phyloP scores from a whole-genome alignment of 495 filamentous ascomycete genomes.

The Evansstolkia leycettana region DNA sequence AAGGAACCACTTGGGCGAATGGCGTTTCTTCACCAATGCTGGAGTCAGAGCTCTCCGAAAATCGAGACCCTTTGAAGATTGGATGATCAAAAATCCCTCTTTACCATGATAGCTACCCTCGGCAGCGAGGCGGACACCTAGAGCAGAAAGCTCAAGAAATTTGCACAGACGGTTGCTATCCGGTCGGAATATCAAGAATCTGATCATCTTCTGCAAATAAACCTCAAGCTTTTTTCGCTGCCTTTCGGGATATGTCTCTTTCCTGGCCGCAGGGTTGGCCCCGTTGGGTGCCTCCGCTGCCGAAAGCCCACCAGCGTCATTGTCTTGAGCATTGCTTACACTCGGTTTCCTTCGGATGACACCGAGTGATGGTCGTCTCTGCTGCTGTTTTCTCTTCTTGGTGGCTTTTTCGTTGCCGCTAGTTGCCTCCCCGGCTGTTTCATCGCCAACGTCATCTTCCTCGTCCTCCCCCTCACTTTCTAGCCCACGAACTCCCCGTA shows the following conservation, averaged over 20 bases:
- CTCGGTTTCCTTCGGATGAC: constrained; percentile 45
- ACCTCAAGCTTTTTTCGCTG: constrained; percentile 80
- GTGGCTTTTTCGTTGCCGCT: constrained; percentile 43
- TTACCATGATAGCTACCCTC: constrained; percentile 97
- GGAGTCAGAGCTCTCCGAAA: constrained; percentile 73
- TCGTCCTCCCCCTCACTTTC: constrained; percentile 71
- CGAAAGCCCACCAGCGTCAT: constrained; percentile 27
- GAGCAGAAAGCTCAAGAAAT: constrained; percentile 87
- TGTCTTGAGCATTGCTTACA: constrained; percentile 30
- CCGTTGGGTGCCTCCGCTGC: constrained; percentile 29
- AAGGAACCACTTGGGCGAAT: constrained; percentile 92
- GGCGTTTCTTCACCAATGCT: constrained; percentile 59
- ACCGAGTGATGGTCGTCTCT: constrained; percentile 44
- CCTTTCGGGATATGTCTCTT: constrained; percentile 48
- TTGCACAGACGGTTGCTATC: constrained; percentile 94
- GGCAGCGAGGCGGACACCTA: constrained; percentile 88
- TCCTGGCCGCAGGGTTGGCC: constrained; percentile 19
- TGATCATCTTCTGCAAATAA: constrained; percentile 90
- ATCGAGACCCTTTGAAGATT: constrained; percentile 82
- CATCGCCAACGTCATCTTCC: constrained; percentile 53
- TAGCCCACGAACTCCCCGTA: constrained; percentile 69
- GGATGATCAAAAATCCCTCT: constrained; percentile 86
- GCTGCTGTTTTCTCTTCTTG: constrained; percentile 41
- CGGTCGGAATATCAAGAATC: constrained; percentile 87
- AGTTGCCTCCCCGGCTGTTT: constrained; percentile 41